Evolutionary conservation across 805 yeast genomes (phyloP).

Genomic region (Clavispora asparagi): DNA sequence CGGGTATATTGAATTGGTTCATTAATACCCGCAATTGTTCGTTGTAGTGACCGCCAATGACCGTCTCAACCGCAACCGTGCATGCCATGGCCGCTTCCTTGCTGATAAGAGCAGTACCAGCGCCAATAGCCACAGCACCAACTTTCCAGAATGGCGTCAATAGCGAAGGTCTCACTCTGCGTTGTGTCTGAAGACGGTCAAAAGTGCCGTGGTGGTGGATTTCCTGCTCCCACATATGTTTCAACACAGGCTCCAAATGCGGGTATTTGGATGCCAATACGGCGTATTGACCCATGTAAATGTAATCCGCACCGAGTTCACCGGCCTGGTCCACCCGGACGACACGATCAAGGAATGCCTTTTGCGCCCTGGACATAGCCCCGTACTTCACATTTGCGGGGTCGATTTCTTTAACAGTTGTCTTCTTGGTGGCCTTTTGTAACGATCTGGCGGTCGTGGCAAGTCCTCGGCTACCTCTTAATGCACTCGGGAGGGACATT

Average conservation of each 20-base stretch:
- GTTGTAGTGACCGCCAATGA: slow-evolving; percentile 94
- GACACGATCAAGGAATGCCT: slow-evolving; percentile 65
- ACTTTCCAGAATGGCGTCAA: slow-evolving; percentile 90
- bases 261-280: slow-evolving; percentile 71
- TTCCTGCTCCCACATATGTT: slow-evolving; percentile 99
- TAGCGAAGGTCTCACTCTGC: slow-evolving; percentile 86
- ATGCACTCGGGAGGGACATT: not conserved
- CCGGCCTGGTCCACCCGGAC: slow-evolving; percentile 98
- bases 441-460: not conserved
- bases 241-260: slow-evolving; percentile 68
- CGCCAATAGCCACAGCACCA: slow-evolving; percentile 86
- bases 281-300: slow-evolving; percentile 84
- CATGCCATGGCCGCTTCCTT: slow-evolving; percentile 99
- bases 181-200: slow-evolving; percentile 64
- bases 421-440: not conserved
- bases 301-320: slow-evolving; percentile 91
- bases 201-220: slow-evolving; percentile 85
- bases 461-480: not conserved
- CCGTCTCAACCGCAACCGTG: slow-evolving; percentile 97
- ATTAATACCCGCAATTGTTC: slow-evolving; percentile 75
- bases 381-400: slow-evolving; percentile 25
- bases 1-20: slow-evolving; percentile 54
- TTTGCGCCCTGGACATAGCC: slow-evolving; percentile 47
- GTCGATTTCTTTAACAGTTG: not conserved
- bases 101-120: slow-evolving; percentile 77